Percentiles rank a stretch among this genome's conserved stretches.
phyloP scores from a whole-genome alignment of 2,329 filamentous ascomycete species.

The Aspergillus latus region DNA sequence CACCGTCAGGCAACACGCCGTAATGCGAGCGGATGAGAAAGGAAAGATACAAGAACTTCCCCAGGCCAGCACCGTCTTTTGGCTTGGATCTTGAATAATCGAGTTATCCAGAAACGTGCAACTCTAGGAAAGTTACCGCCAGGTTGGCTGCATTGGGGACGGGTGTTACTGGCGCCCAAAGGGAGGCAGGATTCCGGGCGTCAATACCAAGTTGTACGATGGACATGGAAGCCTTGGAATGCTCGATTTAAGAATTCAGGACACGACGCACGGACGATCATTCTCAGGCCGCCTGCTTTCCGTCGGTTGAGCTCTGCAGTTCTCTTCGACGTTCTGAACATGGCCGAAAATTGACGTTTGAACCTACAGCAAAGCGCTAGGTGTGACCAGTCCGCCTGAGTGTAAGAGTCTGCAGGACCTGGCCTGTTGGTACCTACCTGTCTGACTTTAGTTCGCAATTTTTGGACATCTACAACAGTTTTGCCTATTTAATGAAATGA shows the following conservation, averaged over 20 bases:
- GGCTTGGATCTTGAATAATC: not conserved
- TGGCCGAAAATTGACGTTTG: not conserved
- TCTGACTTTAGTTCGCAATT: too few species aligned
- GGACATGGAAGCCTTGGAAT: not conserved
- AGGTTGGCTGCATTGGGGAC: not conserved
- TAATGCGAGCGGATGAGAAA: not conserved
- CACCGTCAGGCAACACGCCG: not conserved
- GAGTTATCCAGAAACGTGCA: conserved; percentile 1
- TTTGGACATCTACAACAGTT: too few species aligned
- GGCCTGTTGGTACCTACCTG: not conserved
- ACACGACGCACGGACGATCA: conserved; percentile 3
- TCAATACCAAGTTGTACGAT: conserved; percentile 1
- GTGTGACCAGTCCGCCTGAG: not conserved
- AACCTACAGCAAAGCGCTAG: not conserved
- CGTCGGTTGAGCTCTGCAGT: not conserved
- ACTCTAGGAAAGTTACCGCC: conserved; percentile 1
- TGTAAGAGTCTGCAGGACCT: too few species aligned
- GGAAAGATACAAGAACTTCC: not conserved
- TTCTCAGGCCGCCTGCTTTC: conserved; percentile 3
- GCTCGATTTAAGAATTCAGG: not conserved
- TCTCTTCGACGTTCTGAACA: too few species aligned
- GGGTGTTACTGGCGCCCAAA: not conserved
- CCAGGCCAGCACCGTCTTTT: not conserved
- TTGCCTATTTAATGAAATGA: too few species aligned
- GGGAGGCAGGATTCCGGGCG: conserved; percentile 2